phyloP scores from a whole-genome alignment of 2,329 filamentous ascomycete genomes.

The Cordyceps farinosa region DNA sequence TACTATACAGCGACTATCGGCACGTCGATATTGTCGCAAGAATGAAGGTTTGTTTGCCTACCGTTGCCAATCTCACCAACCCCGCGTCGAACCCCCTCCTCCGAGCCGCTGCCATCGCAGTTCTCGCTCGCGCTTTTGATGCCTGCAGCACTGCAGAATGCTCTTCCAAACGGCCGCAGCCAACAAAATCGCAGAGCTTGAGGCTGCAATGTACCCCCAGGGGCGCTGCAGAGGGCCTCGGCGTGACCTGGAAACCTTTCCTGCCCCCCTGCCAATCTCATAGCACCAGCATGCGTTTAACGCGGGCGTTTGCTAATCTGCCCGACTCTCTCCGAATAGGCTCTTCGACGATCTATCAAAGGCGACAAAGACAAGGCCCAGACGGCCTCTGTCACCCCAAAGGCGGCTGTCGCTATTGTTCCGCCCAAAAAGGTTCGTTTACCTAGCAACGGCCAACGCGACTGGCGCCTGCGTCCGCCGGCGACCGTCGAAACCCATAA shows the following conservation, averaged over 20 bases:
- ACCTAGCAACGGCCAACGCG: not conserved
- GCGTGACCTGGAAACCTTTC: not conserved
- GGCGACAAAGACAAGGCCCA: slow-evolving; percentile 77
- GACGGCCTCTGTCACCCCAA: slow-evolving; percentile 69
- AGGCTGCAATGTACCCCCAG: not conserved
- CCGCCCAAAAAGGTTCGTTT: slow-evolving; percentile 83
- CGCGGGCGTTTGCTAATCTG: slow-evolving; percentile 36
- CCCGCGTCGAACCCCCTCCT: not conserved
- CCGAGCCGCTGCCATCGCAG: not conserved
- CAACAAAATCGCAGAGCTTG: not conserved
- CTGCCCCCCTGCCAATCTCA: not conserved
- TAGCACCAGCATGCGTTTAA: not conserved
- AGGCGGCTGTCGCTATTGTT: slow-evolving; percentile 82
- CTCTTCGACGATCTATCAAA: slow-evolving; percentile 84
- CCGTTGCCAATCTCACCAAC: not conserved
- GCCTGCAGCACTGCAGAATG: not conserved
- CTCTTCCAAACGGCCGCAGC: not conserved
- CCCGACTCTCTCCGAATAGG: slow-evolving; percentile 51
- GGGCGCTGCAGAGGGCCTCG: not conserved
- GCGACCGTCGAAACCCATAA: not conserved
- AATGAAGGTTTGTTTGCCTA: slow-evolving; percentile 12
- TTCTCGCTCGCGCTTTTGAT: not conserved
- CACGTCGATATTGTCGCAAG: not conserved
- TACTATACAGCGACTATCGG: not conserved
- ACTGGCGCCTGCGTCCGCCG: not conserved